Base-by-base conservation (phyloP, 257 asterid species). In the Primulina eburnea region DNA sequence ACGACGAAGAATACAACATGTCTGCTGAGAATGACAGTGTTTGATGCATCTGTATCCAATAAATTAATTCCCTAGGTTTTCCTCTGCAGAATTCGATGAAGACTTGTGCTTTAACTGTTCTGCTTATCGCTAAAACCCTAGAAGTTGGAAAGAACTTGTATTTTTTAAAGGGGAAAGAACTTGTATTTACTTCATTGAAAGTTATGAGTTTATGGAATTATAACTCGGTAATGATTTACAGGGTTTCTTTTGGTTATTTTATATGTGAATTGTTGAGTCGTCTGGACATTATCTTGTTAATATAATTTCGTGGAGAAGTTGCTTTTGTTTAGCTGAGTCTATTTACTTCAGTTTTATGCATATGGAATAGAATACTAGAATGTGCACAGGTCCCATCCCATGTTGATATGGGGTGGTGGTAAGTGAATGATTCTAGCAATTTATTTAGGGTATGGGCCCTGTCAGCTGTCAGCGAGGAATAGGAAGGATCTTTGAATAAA, bases 11-110 rank as follows among this genome's bases (percentile, higher is more conserved):
- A 20, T 77, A 85, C 32, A 75, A 68, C 47, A 72, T 38, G 16
- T 76, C 83, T 60, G 72, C 85, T 55, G 87, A 82, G 70, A 83
- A 82, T 73, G 70, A 75, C 33, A 80, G 90, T 67, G 83, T 85
- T 71, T 80, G 55, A 81, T 18, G 6, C 55, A 61, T 60, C 35
- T 61, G 78, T 73, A 16, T 35, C 68, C 4, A 35, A n/a, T 63
- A 50, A 33, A 64, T 89, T 20, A 89, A 89, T 70, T 84, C 83
- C 64, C 78, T 86, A 86, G 95, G 92, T 85, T 47, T 58, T 0
- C 57, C 62, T 7, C 65, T 24, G 33, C 57, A 35, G 37, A 47
- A 63, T 64, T 72, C 21, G 9, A 56, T 62, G 43, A 50, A 60
- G 62, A 57, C 62, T 33, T 53, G 62, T 20, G 18, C 9, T 58